phyloP scores from a whole-genome alignment of 2,329 filamentous ascomycete genomes.

The Xylariaceae sp. region DNA sequence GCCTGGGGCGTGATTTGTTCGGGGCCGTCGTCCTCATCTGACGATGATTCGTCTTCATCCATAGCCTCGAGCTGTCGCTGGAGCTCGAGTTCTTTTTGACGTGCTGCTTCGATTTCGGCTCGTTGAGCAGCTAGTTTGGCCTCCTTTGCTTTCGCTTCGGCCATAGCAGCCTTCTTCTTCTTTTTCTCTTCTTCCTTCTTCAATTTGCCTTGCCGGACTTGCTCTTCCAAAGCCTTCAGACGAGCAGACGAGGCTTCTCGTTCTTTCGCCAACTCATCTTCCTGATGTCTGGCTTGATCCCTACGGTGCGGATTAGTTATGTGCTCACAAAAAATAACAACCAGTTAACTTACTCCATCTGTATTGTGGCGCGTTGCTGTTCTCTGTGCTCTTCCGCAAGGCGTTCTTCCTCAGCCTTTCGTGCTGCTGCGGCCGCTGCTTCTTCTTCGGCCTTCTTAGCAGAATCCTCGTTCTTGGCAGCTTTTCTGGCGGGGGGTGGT shows the following conservation, averaged over 20 bases:
- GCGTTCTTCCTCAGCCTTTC: conserved; percentile 60
- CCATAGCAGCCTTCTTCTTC: conserved; percentile 79
- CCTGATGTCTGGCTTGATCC: conserved; percentile 65
- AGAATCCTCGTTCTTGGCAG: conserved; percentile 49
- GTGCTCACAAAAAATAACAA: neutral
- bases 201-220: conserved; percentile 86
- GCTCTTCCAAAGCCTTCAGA: conserved; percentile 84
- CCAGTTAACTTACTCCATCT: conserved; percentile 69
- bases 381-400: conserved; percentile 67
- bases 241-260: conserved; percentile 76
- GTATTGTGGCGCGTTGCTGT: conserved; percentile 65
- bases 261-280: conserved; percentile 74
- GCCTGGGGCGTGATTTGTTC: conserved; percentile 61
- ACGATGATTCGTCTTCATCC: conserved; percentile 68
- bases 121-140: conserved; percentile 74
- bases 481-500: conserved; percentile 73
- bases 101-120: conserved; percentile 86
- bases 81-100: conserved; percentile 83
- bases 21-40: conserved; percentile 74
- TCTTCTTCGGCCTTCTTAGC: conserved; percentile 42
- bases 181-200: conserved; percentile 96
- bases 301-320: conserved; percentile 41
- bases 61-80: conserved; percentile 76
- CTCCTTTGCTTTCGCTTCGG: conserved; percentile 85
- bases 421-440: conserved; percentile 45